Percentiles rank a stretch among this genome's conserved stretches.
phyloP scores from a whole-genome alignment of 768 basidiomycete genomes.

The Hebeloma cylindrosporum region DNA sequence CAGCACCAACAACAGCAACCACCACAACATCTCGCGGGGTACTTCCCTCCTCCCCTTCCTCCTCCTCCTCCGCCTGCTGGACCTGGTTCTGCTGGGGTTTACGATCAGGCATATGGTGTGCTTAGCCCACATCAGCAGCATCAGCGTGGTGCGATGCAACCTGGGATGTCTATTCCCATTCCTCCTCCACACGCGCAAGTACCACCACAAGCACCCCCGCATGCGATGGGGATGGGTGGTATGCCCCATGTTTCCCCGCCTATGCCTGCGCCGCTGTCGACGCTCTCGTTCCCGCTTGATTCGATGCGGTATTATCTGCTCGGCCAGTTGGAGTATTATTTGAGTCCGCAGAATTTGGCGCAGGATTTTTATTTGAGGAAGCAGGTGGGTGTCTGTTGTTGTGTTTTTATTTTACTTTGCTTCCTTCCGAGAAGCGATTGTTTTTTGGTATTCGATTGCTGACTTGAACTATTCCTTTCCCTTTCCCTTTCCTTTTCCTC shows the following conservation, averaged over 20 bases:
- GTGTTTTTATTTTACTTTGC: slow-evolving; percentile 6
- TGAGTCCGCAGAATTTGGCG: slow-evolving; percentile 88
- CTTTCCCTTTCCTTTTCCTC: too few species aligned
- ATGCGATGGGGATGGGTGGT: slow-evolving; percentile 5
- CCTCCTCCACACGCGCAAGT: too few species aligned
- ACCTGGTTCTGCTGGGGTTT: too few species aligned
- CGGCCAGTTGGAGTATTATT: slow-evolving; percentile 88
- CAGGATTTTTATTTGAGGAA: slow-evolving; percentile 81
- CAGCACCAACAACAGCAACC: not conserved
- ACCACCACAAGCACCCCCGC: slow-evolving; percentile 16
- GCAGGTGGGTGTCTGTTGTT: slow-evolving; percentile 50
- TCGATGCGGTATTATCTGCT: slow-evolving; percentile 67
- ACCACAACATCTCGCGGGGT: too few species aligned
- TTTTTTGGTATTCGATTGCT: not conserved
- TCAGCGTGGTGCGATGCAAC: too few species aligned
- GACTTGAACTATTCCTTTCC: too few species aligned
- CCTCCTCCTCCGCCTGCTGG: not conserved
- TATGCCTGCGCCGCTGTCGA: slow-evolving; percentile 47
- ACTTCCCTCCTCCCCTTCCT: not conserved
- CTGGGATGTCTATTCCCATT: too few species aligned
- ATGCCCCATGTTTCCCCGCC: slow-evolving; percentile 27
- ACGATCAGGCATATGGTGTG: too few species aligned
- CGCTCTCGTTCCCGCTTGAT: slow-evolving; percentile 60
- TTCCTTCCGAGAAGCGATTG: not conserved
- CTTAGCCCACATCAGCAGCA: not conserved